Percentiles rank a stretch among this genome's conserved stretches.
These are phyloP conservation scores for Aurantiochytrium sp. DNA, from an alignment of 108 stramenopile species.

Conservation along the genomic window DNA sequence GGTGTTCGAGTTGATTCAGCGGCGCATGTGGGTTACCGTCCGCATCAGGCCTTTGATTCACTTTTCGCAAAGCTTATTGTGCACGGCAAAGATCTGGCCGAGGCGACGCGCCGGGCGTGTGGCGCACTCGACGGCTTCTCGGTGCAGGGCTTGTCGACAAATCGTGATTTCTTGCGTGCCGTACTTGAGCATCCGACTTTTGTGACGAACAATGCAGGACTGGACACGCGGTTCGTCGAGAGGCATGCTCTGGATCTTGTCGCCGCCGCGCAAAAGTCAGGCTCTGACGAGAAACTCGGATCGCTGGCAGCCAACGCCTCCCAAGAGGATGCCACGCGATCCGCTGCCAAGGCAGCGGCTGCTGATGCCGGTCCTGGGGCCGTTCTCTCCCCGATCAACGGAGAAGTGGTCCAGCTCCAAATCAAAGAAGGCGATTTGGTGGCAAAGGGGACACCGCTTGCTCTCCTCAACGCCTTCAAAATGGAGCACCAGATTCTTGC, in stretches of 20 bases:
- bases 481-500: constrained; percentile 79
- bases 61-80: constrained; percentile 91
- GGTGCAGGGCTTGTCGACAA: constrained; percentile 84
- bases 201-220: constrained; percentile 49
- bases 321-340: background rate
- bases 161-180: constrained; percentile 73
- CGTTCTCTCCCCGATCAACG: constrained; percentile 88
- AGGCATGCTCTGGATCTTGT: background rate
- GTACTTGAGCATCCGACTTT: constrained; percentile 78
- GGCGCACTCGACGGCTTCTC: constrained; percentile 81
- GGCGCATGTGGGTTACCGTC: background rate
- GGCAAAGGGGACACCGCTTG: constrained; percentile 72
- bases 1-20: constrained; percentile 84
- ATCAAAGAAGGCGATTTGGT: constrained; percentile 76
- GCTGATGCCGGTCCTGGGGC: constrained; percentile 28
- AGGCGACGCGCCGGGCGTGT: constrained; percentile 69
- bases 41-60: constrained; percentile 71
- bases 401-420: constrained; percentile 81
- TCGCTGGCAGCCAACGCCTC: constrained; percentile 51
- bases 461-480: constrained; percentile 86
- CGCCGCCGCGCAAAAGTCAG: background rate
- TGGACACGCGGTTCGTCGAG: constrained; percentile 83
- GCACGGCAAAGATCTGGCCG: constrained; percentile 62
- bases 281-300: constrained; percentile 64
- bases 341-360: background rate